Evolutionary conservation across 768 basidiomycete genomes (phyloP).

Genomic region (Lentinula sp.): DNA sequence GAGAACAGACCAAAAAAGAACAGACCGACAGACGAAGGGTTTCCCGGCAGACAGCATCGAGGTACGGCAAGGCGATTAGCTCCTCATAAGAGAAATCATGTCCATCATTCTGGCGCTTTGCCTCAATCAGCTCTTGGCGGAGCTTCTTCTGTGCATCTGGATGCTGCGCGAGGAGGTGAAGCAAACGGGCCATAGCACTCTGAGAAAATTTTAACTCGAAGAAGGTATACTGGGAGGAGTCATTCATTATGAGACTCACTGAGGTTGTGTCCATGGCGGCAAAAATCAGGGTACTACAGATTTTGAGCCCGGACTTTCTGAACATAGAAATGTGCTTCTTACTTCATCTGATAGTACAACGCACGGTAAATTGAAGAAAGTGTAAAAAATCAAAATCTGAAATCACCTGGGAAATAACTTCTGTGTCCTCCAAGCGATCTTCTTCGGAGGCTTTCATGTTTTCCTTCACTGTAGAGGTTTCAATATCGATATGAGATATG

Average conservation of each 20-base stretch:
- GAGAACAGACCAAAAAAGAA: neutral
- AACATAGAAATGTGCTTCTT: neutral
- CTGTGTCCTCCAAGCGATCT: constrained; percentile 25
- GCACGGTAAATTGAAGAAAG: neutral
- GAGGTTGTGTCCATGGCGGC: constrained; percentile 40
- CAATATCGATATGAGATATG: neutral
- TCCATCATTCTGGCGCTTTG: constrained; percentile 14
- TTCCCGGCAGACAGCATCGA: constrained; percentile 35
- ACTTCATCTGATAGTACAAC: neutral
- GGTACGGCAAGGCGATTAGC: constrained; percentile 26
- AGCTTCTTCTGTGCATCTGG: constrained; percentile 31
- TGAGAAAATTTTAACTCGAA: neutral
- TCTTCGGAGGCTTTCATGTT: constrained; percentile 24
- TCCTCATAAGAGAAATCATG: constrained; percentile 28
- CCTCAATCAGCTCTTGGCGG: constrained; percentile 25
- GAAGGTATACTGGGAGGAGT: neutral
- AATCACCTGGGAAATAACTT: constrained; percentile 27
- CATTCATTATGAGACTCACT: neutral
- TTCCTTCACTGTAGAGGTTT: constrained; percentile 21
- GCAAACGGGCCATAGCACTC: constrained; percentile 24
- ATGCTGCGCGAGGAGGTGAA: constrained; percentile 26
- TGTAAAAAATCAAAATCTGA: neutral
- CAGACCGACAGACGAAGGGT: constrained; percentile 28
- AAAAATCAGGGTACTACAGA: constrained; percentile 27
- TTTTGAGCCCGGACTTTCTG: neutral